These are phyloP conservation scores for Colletotrichum karsti DNA, from an alignment of 2,329 filamentous ascomycete genomes.

Conservation along the genomic window DNA sequence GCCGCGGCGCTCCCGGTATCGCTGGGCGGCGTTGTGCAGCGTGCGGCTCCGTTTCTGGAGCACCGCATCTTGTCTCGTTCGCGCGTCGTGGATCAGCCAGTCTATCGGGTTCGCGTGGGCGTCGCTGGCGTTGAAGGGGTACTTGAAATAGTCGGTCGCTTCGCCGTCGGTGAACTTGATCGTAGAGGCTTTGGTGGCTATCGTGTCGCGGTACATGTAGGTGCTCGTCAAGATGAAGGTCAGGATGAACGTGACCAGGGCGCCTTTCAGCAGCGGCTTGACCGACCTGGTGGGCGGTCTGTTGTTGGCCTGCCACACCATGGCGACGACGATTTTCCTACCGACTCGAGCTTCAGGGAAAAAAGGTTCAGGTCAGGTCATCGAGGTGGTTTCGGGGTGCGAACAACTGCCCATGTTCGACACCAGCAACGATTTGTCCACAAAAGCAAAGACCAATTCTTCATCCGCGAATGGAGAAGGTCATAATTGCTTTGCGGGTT, in stretches of 20 bases:
- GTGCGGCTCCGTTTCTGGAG: conserved; percentile 55
- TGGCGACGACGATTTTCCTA: not conserved
- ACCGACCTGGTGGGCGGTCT: conserved; percentile 7
- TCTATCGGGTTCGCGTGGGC: conserved; percentile 57
- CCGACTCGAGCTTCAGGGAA: not conserved
- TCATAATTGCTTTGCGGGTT: not conserved
- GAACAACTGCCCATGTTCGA: conserved; percentile 7
- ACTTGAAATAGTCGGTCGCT: conserved; percentile 29
- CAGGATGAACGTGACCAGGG: conserved; percentile 13
- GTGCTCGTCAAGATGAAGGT: conserved; percentile 23
- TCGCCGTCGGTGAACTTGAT: conserved; percentile 26
- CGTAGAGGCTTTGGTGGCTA: conserved; percentile 12
- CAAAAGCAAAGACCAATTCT: not conserved
- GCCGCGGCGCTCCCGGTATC: conserved; percentile 64
- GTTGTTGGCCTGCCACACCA: conserved; percentile 23
- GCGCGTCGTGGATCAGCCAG: conserved; percentile 56
- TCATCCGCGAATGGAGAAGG: not conserved
- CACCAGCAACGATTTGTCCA: not conserved
- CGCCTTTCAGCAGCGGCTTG: conserved; percentile 19
- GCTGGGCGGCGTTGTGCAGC: conserved; percentile 59
- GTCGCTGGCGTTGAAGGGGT: conserved; percentile 29
- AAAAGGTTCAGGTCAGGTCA: conserved; percentile 16
- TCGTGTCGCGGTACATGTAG: conserved; percentile 30
- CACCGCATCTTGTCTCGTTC: conserved; percentile 48
- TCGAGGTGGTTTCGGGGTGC: not conserved